Conservation (phyloP, 2,329 filamentous ascomycete species). For the Clarireedia paspali region DNA sequence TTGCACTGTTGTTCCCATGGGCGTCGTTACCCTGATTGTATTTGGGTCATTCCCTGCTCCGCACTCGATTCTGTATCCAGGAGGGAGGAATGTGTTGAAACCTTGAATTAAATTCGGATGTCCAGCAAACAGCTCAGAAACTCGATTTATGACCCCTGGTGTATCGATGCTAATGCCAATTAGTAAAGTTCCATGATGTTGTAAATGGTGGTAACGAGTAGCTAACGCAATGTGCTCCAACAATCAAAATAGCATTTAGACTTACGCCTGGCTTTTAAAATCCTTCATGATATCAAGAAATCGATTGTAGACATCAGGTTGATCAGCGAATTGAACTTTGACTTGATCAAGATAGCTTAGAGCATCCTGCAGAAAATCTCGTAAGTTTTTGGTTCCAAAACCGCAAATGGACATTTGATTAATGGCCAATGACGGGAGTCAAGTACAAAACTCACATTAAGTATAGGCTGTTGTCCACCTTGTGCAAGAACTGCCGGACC, state of each 20-base stretch:
- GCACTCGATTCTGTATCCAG: conserved; percentile 94
- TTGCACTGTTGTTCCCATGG: conserved; percentile 92
- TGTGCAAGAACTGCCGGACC: conserved; percentile 53
- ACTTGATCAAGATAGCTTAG: conserved; percentile 97
- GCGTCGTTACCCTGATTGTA: conserved; percentile 92
- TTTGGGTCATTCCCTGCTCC: conserved; percentile 90
- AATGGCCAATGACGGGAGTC: neutral
- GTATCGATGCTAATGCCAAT: conserved; percentile 70
- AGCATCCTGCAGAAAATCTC: conserved; percentile 49
- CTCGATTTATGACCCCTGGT: conserved; percentile 91
- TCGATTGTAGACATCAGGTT: conserved; percentile 93
- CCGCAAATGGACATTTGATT: neutral
- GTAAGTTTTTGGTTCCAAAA: conserved; percentile 10
- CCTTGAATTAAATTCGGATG: conserved; percentile 94
- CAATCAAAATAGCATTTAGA: conserved; percentile 19
- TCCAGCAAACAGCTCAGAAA: conserved; percentile 90
- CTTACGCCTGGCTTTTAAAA: conserved; percentile 93
- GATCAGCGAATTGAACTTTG: conserved; percentile 94
- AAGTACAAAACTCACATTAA: conserved; percentile 49
- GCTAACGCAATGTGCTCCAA: conserved; percentile 23
- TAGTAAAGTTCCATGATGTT: neutral
- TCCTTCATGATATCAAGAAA: conserved; percentile 99
- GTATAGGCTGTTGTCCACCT: conserved; percentile 70
- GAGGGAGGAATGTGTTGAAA: conserved; percentile 95
- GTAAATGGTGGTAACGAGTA: neutral